Base-by-base conservation (phyloP, 768 basidiomycete species). In the Tephrocybe sp. region DNA sequence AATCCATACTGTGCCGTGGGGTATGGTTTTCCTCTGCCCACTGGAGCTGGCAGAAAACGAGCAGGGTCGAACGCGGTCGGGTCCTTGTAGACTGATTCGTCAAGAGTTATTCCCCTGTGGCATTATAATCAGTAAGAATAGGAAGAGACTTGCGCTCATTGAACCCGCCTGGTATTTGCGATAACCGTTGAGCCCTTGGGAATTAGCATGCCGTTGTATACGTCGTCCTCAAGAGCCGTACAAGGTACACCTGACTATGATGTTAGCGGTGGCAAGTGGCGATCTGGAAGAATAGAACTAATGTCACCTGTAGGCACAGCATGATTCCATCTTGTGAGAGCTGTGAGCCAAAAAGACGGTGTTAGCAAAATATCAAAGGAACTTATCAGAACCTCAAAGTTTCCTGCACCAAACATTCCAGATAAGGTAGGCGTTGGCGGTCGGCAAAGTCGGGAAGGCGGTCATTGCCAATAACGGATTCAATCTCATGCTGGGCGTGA, bases 121-220 rank as follows among this genome's bases (percentile, higher is more conserved):
- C 34, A 7, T 36, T 15, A 15, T 11, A 7, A 15, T 30, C 28
- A 36, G 34, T 12, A 15, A 6, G 4, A 5, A 11, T 17, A n/a
- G n/a, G 34, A 36, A 17, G n/a, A 4, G 9, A 15, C 14, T 11
- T 12, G 34, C n/a, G 9, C 4, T 7, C 4, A 15, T 7, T 21
- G 23, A n/a, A 39, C 56, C 3, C 49, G 74, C 76, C 72, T 73
- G n/a, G 65, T 65, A 52, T 77, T 77, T 1, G 65, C 60, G 17
- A 77, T 61, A 38, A 77, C 58, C 39, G 70, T 62, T 21, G 68
- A 65, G 54, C 75, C 76, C 57, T 73, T 68, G 2, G 76, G 71
- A 28, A 48, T 48, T 2, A 39, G 25, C 47, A 48, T 48, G 4
- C n/a, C n/a, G n/a, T n/a, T n/a, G n/a, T n/a, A n/a, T n/a, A n/a